phyloP scores from a whole-genome alignment of 208 protist species.

The Wallacemonas sp. region DNA sequence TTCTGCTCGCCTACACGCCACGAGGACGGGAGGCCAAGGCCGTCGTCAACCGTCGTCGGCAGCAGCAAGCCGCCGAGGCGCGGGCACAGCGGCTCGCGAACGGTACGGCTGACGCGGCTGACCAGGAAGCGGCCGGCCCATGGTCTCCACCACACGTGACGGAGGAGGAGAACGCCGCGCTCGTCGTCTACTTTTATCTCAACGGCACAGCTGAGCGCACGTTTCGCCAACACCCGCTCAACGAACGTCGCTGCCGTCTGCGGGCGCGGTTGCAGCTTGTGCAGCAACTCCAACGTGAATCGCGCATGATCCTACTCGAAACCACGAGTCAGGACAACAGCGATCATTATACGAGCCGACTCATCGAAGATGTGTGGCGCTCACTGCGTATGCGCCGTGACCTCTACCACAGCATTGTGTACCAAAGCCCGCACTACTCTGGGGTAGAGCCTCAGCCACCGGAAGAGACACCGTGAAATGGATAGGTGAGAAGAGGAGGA shows the following conservation, averaged over 20 bases:
- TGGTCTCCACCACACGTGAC: neutral
- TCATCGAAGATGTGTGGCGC: conserved; percentile 31
- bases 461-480: neutral
- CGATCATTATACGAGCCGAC: conserved; percentile 29
- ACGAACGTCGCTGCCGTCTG: conserved; percentile 30
- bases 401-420: conserved; percentile 5
- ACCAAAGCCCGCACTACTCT: too few relatives aligned
- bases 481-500: neutral
- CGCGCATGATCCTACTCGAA: conserved; percentile 33
- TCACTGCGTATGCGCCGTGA: conserved; percentile 23
- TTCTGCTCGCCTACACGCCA: neutral
- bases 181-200: conserved; percentile 35
- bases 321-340: conserved; percentile 36
- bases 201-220: conserved; percentile 45
- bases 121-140: neutral
- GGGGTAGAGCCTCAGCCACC: neutral
- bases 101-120: neutral
- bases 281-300: conserved; percentile 32
- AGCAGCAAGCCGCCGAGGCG: neutral
- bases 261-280: conserved; percentile 32
- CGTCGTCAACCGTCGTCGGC: neutral
- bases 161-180: conserved; percentile 7
- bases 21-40: neutral
- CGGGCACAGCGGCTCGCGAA: neutral
- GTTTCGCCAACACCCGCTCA: conserved; percentile 33